phyloP scores from a whole-genome alignment of 116 monocot species.

The Phalaenopsis hybrid region DNA sequence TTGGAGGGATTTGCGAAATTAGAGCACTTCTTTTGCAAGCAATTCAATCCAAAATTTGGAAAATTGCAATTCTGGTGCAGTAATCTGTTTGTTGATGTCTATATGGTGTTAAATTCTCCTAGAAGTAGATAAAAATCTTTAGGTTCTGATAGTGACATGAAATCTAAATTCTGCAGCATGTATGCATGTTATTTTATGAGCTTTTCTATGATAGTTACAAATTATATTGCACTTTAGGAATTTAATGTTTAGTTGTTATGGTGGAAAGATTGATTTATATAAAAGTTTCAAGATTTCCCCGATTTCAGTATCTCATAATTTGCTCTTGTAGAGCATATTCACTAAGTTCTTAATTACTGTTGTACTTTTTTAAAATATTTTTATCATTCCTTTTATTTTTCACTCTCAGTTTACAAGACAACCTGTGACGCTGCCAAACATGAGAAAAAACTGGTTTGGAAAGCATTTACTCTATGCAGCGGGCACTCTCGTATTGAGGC shows the following conservation, averaged over 20 bases:
- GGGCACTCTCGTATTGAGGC: slow-evolving; percentile 40
- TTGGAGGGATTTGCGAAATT: no score
- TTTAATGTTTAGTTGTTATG: neutral
- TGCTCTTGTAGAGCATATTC: neutral
- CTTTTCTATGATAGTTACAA: neutral
- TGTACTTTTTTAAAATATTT: neutral
- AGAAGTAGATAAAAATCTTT: no score
- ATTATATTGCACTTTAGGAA: neutral
- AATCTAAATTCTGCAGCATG: neutral
- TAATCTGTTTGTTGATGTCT: no score
- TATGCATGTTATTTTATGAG: neutral
- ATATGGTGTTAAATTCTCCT: no score
- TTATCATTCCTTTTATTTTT: slow-evolving; percentile 2
- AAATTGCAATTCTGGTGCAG: no score
- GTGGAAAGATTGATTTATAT: neutral
- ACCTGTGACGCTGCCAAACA: slow-evolving; percentile 26
- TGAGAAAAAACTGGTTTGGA: slow-evolving; percentile 40
- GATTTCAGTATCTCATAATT: no score
- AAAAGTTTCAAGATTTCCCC: neutral
- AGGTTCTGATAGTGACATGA: neutral
- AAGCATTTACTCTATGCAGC: slow-evolving; percentile 48
- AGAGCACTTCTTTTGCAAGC: no score
- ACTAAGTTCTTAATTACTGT: neutral
- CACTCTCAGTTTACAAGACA: slow-evolving; percentile 27
- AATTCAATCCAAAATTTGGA: no score